phyloP scores from a whole-genome alignment of 75 land plant genomes.

The Pinus albicaulis region DNA sequence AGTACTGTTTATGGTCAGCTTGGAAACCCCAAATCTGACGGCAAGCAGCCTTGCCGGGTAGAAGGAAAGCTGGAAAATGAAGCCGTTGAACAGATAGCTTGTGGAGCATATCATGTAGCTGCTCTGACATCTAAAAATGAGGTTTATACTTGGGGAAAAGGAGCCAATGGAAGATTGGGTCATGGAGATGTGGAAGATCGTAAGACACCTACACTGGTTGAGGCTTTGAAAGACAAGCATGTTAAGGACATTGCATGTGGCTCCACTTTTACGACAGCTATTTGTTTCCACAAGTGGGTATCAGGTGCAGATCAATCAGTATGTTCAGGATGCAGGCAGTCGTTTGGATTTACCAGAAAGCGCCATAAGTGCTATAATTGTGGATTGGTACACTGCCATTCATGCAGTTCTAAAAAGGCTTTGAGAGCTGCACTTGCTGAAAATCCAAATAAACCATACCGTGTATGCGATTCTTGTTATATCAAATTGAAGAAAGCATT shows the following conservation, averaged over 20 bases:
- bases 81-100: constrained; percentile 50
- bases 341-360: constrained; percentile 69
- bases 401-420: constrained; percentile 56
- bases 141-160: constrained; percentile 72
- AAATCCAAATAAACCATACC: constrained; percentile 56
- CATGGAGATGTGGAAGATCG: constrained; percentile 68
- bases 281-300: constrained; percentile 60
- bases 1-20: constrained; percentile 68
- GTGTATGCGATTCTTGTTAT: constrained; percentile 72
- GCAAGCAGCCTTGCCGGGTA: constrained; percentile 47
- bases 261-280: constrained; percentile 49
- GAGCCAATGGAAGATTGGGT: constrained; percentile 69
- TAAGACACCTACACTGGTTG: constrained; percentile 50
- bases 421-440: constrained; percentile 53
- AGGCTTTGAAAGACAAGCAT: constrained; percentile 55
- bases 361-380: constrained; percentile 67
- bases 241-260: constrained; percentile 62
- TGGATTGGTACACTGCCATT: constrained; percentile 57
- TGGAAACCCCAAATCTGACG: constrained; percentile 60
- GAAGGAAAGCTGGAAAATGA: constrained; percentile 47
- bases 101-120: constrained; percentile 71
- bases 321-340: constrained; percentile 54
- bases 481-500: constrained; percentile 41
- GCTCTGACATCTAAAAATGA: constrained; percentile 50
- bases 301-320: constrained; percentile 54